Evolutionary conservation across 345 rosid genomes (phyloP).

Genomic region (Aegle marmelos): DNA sequence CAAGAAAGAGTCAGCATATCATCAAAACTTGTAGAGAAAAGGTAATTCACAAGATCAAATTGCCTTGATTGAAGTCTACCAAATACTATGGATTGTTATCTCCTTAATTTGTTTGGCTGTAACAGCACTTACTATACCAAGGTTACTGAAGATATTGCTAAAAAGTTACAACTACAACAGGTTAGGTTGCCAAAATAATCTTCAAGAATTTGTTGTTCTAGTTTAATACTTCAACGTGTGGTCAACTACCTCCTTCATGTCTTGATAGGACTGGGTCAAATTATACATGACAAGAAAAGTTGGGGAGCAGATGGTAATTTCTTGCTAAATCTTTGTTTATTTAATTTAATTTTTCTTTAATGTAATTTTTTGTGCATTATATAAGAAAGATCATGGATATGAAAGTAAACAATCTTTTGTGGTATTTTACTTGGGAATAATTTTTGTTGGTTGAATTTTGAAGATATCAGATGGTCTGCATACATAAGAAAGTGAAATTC

Average conservation of each 20-base stretch:
- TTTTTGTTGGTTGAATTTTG: background rate
- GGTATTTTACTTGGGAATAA: background rate
- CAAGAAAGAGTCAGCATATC: constrained; percentile 53
- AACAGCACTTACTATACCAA: constrained; percentile 54
- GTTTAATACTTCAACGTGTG: background rate
- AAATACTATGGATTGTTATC: constrained; percentile 7
- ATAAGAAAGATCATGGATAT: background rate
- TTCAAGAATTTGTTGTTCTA: background rate
- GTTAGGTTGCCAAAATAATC: constrained; percentile 27
- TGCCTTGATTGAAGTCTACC: constrained; percentile 10
- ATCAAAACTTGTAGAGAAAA: constrained; percentile 44
- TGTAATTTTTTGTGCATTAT: background rate
- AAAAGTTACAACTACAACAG: constrained; percentile 59
- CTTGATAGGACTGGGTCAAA: constrained; percentile 56
- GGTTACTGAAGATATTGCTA: constrained; percentile 39
- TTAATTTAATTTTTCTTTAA: background rate
- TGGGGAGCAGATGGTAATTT: constrained; percentile 37
- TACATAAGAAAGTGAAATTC: background rate
- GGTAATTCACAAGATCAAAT: constrained; percentile 41
- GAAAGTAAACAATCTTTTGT: background rate
- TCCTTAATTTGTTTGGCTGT: background rate
- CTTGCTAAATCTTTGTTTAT: background rate
- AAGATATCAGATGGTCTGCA: background rate
- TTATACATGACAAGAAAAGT: constrained; percentile 19
- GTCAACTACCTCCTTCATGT: constrained; percentile 5